Percentiles rank a stretch among this genome's conserved stretches.
Evolutionary conservation across 169 alveolate species (phyloP).

Genomic region (Plasmodium reichenowi): DNA sequence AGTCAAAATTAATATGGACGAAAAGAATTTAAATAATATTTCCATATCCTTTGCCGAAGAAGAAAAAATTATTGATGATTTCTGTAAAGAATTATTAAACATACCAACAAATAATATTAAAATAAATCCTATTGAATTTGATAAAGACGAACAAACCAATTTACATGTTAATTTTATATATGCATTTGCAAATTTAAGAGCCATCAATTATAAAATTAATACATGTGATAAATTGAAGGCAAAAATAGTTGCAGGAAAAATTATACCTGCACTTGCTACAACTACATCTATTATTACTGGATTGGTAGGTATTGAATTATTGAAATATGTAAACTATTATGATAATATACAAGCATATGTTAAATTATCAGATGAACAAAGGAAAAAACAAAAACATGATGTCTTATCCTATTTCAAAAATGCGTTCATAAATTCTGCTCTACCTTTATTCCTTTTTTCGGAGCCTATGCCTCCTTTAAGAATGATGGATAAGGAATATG

Average conservation of each 20-base stretch:
- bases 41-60: slow-evolving; percentile 71
- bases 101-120: slow-evolving; percentile 18
- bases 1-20: slow-evolving; percentile 89
- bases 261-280: slow-evolving; percentile 99
- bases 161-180: slow-evolving; percentile 98
- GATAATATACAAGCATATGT: slow-evolving; percentile 70
- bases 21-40: slow-evolving; percentile 85
- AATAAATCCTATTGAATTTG: slow-evolving; percentile 89
- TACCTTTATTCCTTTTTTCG: slow-evolving; percentile 93
- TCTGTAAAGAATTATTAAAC: slow-evolving; percentile 34
- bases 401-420: slow-evolving; percentile 90
- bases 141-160: slow-evolving; percentile 99
- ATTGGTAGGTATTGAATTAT: slow-evolving; percentile 94
- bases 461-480: slow-evolving; percentile 93
- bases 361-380: slow-evolving; percentile 13
- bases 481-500: slow-evolving; percentile 91
- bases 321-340: slow-evolving; percentile 85
- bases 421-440: slow-evolving; percentile 95
- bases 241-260: slow-evolving; percentile 99
- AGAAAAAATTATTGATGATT: slow-evolving; percentile 40
- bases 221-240: slow-evolving; percentile 95
- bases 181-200: slow-evolving; percentile 97
- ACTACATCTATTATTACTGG: slow-evolving; percentile 99
- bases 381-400: slow-evolving; percentile 31
- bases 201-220: slow-evolving; percentile 95